Base-by-base conservation (phyloP, 2,329 filamentous ascomycete genomes). In the Fusarium proliferatum region DNA sequence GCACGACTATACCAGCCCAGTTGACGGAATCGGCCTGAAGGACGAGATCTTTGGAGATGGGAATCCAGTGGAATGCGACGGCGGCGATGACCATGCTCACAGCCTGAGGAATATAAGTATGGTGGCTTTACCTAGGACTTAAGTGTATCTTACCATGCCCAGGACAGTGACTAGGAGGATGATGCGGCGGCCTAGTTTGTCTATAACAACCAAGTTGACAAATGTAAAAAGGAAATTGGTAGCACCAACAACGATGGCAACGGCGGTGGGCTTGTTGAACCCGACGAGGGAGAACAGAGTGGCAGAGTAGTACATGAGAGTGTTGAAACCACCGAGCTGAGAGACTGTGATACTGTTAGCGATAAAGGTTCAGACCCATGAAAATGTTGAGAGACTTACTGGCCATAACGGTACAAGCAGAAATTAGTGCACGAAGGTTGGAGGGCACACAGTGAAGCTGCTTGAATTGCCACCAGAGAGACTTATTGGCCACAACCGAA, bases 321-420 rank as follows among this genome's bases (percentile, higher is more conserved):
- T 85, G 69, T 88, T 89, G 77, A 88, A 87, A 0, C 86, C 86
- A 12, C 84, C 81, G 48, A 88, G 85, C 79, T 88, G 86, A 17
- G 81, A 84, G 45, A 87, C 84, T n/a, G 84, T 86, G 85, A 87
- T 87, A 16, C 87, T 74, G 23, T 84, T 83, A 62, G 81, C 78
- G 46, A 86, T 75, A 12, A 86, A 77, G 21, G 85, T 84, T 16
- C 85, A 81, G 46, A 85, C 79, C 58, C 85, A 19, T 82, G 76
- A 16, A 79, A 78, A 63, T 86, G 84, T 75, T 85, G 85, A 61
- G 85, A 75, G 13, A 83, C 80, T 71, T 67, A 72, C 68, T 84
- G 17, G 84, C 85, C 85, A 87, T 87, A 30, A 87, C 75, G 8
- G 84, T 82, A 55, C 85, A 87, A 5, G 84, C 85, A 34, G 80